Evolutionary conservation across 768 basidiomycete species (phyloP), one percentile per base, ranked within the genome.

Genomic region (Lepiota venenata): DNA sequence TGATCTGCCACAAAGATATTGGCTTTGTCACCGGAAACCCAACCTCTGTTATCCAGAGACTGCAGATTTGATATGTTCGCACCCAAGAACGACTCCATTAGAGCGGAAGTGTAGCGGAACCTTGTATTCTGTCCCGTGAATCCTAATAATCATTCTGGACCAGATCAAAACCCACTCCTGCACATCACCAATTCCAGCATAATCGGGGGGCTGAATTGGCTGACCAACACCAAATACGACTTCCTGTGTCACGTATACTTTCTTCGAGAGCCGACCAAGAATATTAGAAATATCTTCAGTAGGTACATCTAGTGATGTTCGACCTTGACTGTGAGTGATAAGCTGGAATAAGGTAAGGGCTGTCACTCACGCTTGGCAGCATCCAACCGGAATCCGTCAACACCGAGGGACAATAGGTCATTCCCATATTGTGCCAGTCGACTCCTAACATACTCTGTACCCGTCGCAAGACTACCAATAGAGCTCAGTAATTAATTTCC

Each of bases 1-100:
- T 87, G 86, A 60, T 88, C 85, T 0, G 80, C 71, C 3, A 87
- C 84, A 56, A 87, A 87, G 9, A 82, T 77, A 58, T 87, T 88
- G 0, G 85, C 85, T 15, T 61, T 58, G 0, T 63, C 68, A 1
- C 83, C 74, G 0, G 78, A 40, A 1, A 86, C 71, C 85, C 84
- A 88, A 2, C 83, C 83, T 62, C 65, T 68, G 54, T 66, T 74
- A 35, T 84, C 79, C 15, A 86, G 62, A 56, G 77, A 73, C 59
- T 80, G 73, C 20, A 87, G 66, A 37, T 60, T 70, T 2, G 78
- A 75, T 21, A 88, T 82, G 0, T 76, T 77, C 32, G 74, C 66
- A 8, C 71, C 71, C 2, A 67, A 68, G 66, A 87, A 87, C 0
- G 82, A 81, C 52, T 73, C 70, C 60, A 71, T 67, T 18, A 88